Conservation (phyloP, 2,329 filamentous ascomycete genomes). For the Xylaria sp. region DNA sequence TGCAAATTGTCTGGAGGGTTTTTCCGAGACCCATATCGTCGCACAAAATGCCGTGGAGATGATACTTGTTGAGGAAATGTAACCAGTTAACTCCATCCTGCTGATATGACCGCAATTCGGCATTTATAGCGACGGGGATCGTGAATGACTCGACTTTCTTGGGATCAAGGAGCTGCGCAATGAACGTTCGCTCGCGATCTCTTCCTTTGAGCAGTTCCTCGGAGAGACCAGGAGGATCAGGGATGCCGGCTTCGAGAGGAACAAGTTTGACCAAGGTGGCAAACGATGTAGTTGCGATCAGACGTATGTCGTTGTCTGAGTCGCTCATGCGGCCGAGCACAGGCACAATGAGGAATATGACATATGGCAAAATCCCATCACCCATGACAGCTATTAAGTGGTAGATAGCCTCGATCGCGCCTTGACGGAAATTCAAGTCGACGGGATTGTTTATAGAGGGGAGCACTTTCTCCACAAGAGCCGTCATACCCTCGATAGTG, state of each 20-base stretch:
- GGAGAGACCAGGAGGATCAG: constrained; percentile 91
- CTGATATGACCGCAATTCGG: constrained; percentile 93
- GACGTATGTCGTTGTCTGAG: constrained; percentile 90
- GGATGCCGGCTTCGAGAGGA: constrained; percentile 94
- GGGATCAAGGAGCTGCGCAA: constrained; percentile 91
- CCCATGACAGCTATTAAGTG: constrained; percentile 99
- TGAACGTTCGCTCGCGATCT: constrained; percentile 94
- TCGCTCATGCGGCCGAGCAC: constrained; percentile 98
- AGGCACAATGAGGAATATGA: constrained; percentile 97
- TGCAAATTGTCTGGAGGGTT: constrained; percentile 95
- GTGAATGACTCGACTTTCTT: constrained; percentile 95
- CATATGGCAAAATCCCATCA: constrained; percentile 91
- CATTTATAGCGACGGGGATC: constrained; percentile 96
- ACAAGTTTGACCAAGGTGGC: constrained; percentile 96
- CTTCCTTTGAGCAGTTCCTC: constrained; percentile 85
- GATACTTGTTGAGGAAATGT: constrained; percentile 96
- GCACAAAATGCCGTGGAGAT: constrained; percentile 96
- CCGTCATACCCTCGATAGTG: constrained; percentile 92
- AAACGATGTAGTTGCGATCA: constrained; percentile 95
- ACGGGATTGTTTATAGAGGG: constrained; percentile 89
- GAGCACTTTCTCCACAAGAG: constrained; percentile 88
- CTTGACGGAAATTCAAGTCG: constrained; percentile 87
- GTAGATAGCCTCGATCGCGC: constrained; percentile 92
- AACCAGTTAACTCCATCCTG: constrained; percentile 99
- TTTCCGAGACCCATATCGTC: constrained; percentile 99